Evolutionary conservation across 2,329 filamentous ascomycete species (phyloP).

Genomic region (Xylaria sp.): DNA sequence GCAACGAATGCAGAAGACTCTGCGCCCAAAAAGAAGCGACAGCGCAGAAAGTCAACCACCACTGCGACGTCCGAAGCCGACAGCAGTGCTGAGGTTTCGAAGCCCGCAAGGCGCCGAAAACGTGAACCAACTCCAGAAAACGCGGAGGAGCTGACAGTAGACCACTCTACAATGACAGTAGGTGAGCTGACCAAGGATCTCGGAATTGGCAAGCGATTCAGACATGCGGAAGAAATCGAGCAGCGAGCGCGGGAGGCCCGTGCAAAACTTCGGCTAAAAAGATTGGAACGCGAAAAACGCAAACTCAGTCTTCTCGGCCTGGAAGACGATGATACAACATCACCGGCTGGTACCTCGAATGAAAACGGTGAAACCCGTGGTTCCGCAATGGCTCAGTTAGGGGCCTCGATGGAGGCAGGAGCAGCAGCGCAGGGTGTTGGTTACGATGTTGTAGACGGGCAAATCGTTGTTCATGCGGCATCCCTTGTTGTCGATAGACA

Average conservation of each 20-base stretch:
- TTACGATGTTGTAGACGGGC: slow-evolving; percentile 69
- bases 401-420: slow-evolving; percentile 36
- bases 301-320: slow-evolving; percentile 38
- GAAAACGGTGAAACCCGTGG: slow-evolving; percentile 34
- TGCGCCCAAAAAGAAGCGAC: slow-evolving; percentile 43
- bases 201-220: slow-evolving; percentile 75
- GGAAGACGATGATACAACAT: slow-evolving; percentile 29
- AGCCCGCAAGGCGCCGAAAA: slow-evolving; percentile 41
- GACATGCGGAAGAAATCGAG: slow-evolving; percentile 73
- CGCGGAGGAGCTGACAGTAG: slow-evolving; percentile 66
- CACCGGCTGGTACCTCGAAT: slow-evolving; percentile 29
- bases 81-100: slow-evolving; percentile 29
- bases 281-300: slow-evolving; percentile 43
- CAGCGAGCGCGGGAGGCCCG: slow-evolving; percentile 62
- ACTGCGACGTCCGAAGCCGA: slow-evolving; percentile 27
- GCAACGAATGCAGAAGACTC: slow-evolving; percentile 18
- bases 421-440: slow-evolving; percentile 41
- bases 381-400: slow-evolving; percentile 28
- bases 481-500: slow-evolving; percentile 73
- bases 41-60: slow-evolving; percentile 33
- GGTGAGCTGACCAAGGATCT: slow-evolving; percentile 73
- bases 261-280: slow-evolving; percentile 47
- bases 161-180: slow-evolving; percentile 72
- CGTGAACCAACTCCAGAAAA: slow-evolving; percentile 66
- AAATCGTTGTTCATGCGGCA: slow-evolving; percentile 73